These are phyloP conservation scores for Aspergillus aculeatus DNA, from an alignment of 2,329 filamentous ascomycete species.

Conservation along the genomic window DNA sequence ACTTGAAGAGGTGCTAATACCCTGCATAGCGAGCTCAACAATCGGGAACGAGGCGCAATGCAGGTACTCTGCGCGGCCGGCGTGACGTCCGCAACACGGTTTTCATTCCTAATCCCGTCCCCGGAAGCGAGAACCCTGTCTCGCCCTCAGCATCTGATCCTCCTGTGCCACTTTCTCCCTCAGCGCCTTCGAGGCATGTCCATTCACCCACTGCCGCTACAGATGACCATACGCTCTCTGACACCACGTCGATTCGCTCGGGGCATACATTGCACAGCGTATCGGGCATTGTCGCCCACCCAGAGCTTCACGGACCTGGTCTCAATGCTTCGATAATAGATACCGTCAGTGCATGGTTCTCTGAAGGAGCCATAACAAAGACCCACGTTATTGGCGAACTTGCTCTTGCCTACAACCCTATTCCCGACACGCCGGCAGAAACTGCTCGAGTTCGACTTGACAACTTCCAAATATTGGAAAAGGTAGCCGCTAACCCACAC, in stretches of 20 bases:
- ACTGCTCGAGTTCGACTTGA: conserved; percentile 75
- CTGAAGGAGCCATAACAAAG: conserved; percentile 68
- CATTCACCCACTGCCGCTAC: conserved; percentile 55
- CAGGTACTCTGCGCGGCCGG: conserved; percentile 79
- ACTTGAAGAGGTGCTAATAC: conserved; percentile 18
- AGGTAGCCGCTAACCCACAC: conserved; percentile 88
- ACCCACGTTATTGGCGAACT: conserved; percentile 83
- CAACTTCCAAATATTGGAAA: conserved; percentile 83
- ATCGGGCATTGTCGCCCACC: conserved; percentile 70
- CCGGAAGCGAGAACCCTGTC: conserved; percentile 35
- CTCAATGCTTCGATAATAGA: conserved; percentile 89
- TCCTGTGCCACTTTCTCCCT: conserved; percentile 36
- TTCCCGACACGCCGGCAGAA: conserved; percentile 37
- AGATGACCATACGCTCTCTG: conserved; percentile 69
- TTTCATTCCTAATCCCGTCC: conserved; percentile 61
- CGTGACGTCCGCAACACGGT: conserved; percentile 91
- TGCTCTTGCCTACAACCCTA: conserved; percentile 73
- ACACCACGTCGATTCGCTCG: conserved; percentile 89
- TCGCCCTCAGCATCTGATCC: conserved; percentile 27
- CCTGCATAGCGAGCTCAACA: conserved; percentile 44
- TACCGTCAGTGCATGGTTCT: conserved; percentile 81
- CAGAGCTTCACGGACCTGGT: conserved; percentile 75
- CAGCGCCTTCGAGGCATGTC: conserved; percentile 37
- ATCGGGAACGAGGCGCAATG: conserved; percentile 61
- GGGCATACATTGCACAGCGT: conserved; percentile 73